phyloP scores from a whole-genome alignment of 768 basidiomycete genomes.

The Tulasnella sp. region DNA sequence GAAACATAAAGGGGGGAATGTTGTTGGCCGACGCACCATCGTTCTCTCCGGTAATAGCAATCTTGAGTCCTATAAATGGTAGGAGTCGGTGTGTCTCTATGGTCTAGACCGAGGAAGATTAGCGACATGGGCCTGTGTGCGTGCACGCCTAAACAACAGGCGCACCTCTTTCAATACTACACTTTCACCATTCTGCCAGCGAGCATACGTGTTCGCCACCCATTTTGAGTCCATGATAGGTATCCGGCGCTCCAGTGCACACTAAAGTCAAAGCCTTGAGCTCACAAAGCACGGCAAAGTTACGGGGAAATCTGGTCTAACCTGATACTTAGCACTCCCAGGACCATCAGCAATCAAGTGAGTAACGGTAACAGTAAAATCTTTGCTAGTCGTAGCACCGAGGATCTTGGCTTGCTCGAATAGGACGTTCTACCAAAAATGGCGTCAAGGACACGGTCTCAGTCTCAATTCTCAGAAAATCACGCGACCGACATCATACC shows the following conservation, averaged over 20 bases:
- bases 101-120: conserved; percentile 45
- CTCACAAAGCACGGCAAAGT: neutral
- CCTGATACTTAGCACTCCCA: conserved; percentile 80
- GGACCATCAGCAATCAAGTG: conserved; percentile 81
- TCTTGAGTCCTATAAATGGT: conserved; percentile 63
- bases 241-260: conserved; percentile 73
- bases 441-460: conserved; percentile 8
- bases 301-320: conserved; percentile 38
- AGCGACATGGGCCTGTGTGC: neutral
- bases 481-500: conserved; percentile 42
- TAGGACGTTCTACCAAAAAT: conserved; percentile 53
- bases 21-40: conserved; percentile 34
- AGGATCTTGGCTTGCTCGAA: conserved; percentile 77
- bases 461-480: neutral
- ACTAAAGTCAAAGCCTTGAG: conserved; percentile 46
- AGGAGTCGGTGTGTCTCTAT: conserved; percentile 60
- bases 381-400: conserved; percentile 63
- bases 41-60: conserved; percentile 74
- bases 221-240: conserved; percentile 77
- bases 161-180: conserved; percentile 63
- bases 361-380: conserved; percentile 82
- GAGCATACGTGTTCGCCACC: conserved; percentile 65
- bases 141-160: conserved; percentile 7
- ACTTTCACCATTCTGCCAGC: conserved; percentile 79
- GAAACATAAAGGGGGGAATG: neutral